Evolutionary conservation across 306 rosid genomes (phyloP).

Genomic region (Carpinus viminea): DNA sequence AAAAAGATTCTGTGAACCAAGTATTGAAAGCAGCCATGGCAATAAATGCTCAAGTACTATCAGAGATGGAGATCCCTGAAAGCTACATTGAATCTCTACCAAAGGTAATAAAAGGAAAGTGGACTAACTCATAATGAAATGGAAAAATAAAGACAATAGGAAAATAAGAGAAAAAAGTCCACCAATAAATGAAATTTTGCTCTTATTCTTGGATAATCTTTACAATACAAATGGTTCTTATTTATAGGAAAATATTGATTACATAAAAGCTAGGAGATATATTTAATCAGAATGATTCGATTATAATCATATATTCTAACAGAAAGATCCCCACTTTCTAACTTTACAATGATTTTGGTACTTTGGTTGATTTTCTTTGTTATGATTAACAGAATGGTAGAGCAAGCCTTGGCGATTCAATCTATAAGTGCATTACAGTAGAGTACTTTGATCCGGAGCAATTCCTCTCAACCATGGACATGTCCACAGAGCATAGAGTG

Average conservation of each 20-base stretch:
- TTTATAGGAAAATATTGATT: too few relatives aligned
- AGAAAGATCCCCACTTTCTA: not conserved
- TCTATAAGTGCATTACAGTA: constrained; percentile 69
- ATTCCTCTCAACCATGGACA: constrained; percentile 61
- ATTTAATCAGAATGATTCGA: too few relatives aligned
- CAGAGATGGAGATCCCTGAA: constrained; percentile 83
- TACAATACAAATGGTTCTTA: too few relatives aligned
- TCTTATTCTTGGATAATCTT: too few relatives aligned
- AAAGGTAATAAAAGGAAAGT: constrained; percentile 48
- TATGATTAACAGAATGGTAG: constrained; percentile 66
- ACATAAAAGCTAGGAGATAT: too few relatives aligned
- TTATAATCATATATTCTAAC: too few relatives aligned
- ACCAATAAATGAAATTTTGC: too few relatives aligned
- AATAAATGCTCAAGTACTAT: constrained; percentile 79
- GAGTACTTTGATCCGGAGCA: constrained; percentile 72
- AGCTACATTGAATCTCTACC: constrained; percentile 90
- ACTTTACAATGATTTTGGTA: constrained; percentile 12
- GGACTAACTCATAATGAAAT: too few relatives aligned
- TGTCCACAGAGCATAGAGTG: constrained; percentile 81
- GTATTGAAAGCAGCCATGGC: constrained; percentile 96
- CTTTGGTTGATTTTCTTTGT: constrained; percentile 19
- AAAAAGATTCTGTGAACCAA: constrained; percentile 75
- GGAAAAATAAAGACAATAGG: too few relatives aligned
- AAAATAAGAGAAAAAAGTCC: too few relatives aligned
- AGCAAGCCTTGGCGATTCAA: constrained; percentile 76